phyloP scores from a whole-genome alignment of 2,329 filamentous ascomycete species.

The Xylariomycetidae sp. region DNA sequence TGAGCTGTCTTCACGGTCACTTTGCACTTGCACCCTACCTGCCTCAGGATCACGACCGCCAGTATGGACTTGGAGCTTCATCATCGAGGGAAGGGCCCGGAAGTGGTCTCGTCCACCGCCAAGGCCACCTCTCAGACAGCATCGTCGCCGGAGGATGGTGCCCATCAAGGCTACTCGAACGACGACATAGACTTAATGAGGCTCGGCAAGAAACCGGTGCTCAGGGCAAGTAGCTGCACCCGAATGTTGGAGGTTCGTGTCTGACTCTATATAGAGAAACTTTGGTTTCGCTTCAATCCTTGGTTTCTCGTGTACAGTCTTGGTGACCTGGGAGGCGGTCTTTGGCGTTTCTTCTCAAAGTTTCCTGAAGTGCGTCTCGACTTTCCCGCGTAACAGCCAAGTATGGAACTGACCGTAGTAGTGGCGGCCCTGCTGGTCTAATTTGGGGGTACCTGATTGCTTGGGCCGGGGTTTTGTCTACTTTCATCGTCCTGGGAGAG shows the following conservation, averaged over 20 bases:
- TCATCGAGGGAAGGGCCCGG: too few relatives aligned
- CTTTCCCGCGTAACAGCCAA: neutral
- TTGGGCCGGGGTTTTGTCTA: slow-evolving; percentile 5
- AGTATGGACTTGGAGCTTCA: too few relatives aligned
- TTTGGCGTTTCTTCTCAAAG: slow-evolving; percentile 2
- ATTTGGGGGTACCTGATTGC: slow-evolving; percentile 7
- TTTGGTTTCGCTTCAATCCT: slow-evolving; percentile 11
- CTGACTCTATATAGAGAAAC: slow-evolving; percentile 6
- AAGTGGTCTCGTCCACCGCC: too few relatives aligned
- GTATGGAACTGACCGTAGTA: neutral
- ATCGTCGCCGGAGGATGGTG: too few relatives aligned
- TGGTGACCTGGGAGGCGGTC: slow-evolving; percentile 10
- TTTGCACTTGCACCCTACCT: too few relatives aligned
- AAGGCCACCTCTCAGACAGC: too few relatives aligned
- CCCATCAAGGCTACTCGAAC: slow-evolving; percentile 2
- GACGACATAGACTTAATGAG: slow-evolving; percentile 6
- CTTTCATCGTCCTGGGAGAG: slow-evolving; percentile 4
- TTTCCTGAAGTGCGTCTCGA: neutral
- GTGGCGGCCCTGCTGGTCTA: slow-evolving; percentile 9
- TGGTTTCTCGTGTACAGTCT: slow-evolving; percentile 8
- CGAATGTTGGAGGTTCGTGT: neutral
- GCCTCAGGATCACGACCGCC: too few relatives aligned
- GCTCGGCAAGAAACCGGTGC: slow-evolving; percentile 8
- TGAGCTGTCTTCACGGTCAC: too few relatives aligned
- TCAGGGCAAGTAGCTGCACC: neutral